Percentiles rank a stretch among this genome's conserved stretches.
Evolutionary conservation across 768 basidiomycete genomes (phyloP).

Genomic region (Cubamyces sp.): DNA sequence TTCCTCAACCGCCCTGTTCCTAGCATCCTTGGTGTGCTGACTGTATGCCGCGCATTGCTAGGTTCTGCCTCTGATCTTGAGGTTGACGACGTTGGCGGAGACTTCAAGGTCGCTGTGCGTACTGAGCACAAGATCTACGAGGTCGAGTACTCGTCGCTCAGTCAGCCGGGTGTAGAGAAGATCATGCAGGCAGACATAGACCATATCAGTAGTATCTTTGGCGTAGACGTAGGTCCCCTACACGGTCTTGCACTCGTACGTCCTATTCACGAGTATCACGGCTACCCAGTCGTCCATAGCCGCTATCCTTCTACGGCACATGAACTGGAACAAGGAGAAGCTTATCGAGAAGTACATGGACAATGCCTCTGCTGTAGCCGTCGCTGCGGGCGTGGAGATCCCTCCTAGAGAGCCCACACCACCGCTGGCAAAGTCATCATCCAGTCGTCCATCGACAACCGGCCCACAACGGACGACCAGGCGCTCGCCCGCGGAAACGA

Average conservation of each 20-base stretch:
- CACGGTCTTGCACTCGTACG: not conserved
- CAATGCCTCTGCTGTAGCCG: slow-evolving; percentile 70
- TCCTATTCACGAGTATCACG: slow-evolving; percentile 2
- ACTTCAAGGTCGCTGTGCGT: slow-evolving; percentile 61
- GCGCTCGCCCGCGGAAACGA: slow-evolving; percentile 32
- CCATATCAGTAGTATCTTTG: slow-evolving; percentile 86
- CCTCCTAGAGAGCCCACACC: slow-evolving; percentile 38
- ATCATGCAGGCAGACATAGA: slow-evolving; percentile 80
- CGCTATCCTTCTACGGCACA: slow-evolving; percentile 76
- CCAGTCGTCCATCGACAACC: slow-evolving; percentile 41
- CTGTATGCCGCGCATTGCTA: slow-evolving; percentile 26
- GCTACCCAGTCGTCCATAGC: slow-evolving; percentile 63
- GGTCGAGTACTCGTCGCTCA: slow-evolving; percentile 80
- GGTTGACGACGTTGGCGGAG: slow-evolving; percentile 65
- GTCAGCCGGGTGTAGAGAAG: slow-evolving; percentile 72
- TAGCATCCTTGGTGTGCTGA: slow-evolving; percentile 25
- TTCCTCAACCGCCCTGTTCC: slow-evolving; percentile 27
- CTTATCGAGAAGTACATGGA: slow-evolving; percentile 98
- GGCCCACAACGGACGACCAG: slow-evolving; percentile 31
- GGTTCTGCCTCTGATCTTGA: slow-evolving; percentile 63
- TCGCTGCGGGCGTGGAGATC: slow-evolving; percentile 72
- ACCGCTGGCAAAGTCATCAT: slow-evolving; percentile 35
- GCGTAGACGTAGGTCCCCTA: slow-evolving; percentile 74
- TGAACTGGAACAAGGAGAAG: slow-evolving; percentile 95
- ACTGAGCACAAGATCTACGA: slow-evolving; percentile 76